Evolutionary conservation across 148 eudicot species (phyloP).

Genomic region (Selenicereus undatus): DNA sequence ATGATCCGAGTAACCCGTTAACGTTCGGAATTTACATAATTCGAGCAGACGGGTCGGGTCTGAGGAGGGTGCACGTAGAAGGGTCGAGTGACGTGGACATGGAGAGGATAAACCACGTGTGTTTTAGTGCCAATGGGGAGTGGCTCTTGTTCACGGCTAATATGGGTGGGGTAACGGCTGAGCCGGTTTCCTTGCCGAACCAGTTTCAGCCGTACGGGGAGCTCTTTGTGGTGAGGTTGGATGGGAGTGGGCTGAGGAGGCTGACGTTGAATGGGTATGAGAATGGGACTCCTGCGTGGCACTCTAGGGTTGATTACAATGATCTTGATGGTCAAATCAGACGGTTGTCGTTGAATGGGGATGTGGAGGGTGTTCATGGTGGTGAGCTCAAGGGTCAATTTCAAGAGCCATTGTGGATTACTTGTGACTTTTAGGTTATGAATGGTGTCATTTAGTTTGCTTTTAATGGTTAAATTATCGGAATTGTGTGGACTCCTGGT

Average conservation of each 20-base stretch:
- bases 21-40: constrained; percentile 56
- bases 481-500: not conserved
- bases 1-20: constrained; percentile 44
- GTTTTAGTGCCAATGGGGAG: constrained; percentile 61
- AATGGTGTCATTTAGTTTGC: not conserved
- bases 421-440: constrained; percentile 23
- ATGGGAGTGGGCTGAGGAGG: constrained; percentile 61
- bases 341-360: constrained; percentile 10
- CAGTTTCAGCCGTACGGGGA: constrained; percentile 92
- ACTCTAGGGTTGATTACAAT: constrained; percentile 7
- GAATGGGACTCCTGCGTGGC: constrained; percentile 87
- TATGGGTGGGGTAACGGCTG: constrained; percentile 66
- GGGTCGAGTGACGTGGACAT: constrained; percentile 35
- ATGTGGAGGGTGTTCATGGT: constrained; percentile 24
- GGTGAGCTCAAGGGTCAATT: constrained; percentile 52
- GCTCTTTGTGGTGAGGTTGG: constrained; percentile 47
- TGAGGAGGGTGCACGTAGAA: constrained; percentile 44
- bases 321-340: constrained; percentile 22
- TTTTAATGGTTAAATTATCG: not conserved
- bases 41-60: constrained; percentile 50
- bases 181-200: constrained; percentile 75
- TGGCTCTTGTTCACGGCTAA: constrained; percentile 70
- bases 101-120: constrained; percentile 78
- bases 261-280: constrained; percentile 69
- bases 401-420: constrained; percentile 71